Base-by-base conservation (phyloP, 2,329 filamentous ascomycete species). In the Cladosporium sp. region DNA sequence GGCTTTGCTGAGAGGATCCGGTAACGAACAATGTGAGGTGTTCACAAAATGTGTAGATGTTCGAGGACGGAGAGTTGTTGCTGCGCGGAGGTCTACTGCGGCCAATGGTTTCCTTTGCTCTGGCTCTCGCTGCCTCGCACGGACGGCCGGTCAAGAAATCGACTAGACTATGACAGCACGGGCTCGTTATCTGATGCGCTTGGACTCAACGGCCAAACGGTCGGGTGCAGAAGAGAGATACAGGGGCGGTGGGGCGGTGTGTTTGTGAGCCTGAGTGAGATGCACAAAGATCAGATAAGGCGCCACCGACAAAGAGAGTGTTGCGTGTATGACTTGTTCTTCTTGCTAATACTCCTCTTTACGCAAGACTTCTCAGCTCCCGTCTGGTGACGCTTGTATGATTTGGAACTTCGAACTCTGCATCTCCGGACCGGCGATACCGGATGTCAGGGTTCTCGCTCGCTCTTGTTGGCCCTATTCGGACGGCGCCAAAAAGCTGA, bases 141-240 rank as follows among this genome's bases (percentile, higher is more conserved):
- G 32, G 54, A 39, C 54, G 54, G 18, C 30, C 32, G 28, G 30
- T 34, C 28, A 18, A 57, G 54, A 39, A 57, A 39, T 36, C 21
- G 28, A 25, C n/a, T 36, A 54, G 54, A 18, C 30, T 18, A 57
- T 57, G 54, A 57, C 54, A 57, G 54, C 54, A 57, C 54, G 54
- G 32, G 54, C 54, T 36, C 36, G 36, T 58, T 58, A 58, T 58
- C 56, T 43, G 56, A 58, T 58, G 56, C 56, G 56, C 56, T 58
- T 26, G 56, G 56, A 58, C 56, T n/a, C 11, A 34, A 39, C 54
- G 30, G 54, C 54, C 54, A 39, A 39, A 57, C 54, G 21, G 54
- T 57, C 54, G 54, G 54, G 32, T 54, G 18, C 30, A 30, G 18
- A 30, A 53, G 25, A 53, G 51, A 46, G 51, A 21, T 54, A 28